Evolutionary conservation across 2,329 filamentous ascomycete genomes (phyloP).

Genomic region (Aspergillus pseudotamarii): DNA sequence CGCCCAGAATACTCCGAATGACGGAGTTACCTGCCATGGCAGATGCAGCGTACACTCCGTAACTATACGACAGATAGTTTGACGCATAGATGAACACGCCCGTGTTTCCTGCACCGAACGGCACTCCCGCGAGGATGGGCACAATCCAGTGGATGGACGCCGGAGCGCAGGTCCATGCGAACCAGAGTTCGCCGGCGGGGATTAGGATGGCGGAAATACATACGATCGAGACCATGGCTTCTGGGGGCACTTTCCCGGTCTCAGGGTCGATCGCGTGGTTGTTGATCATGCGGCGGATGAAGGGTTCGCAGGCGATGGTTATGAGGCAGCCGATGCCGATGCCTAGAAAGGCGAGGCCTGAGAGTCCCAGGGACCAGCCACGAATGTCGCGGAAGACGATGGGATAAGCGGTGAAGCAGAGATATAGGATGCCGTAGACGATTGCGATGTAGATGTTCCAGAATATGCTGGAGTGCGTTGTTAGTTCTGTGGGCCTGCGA

Average conservation of each 20-base stretch:
- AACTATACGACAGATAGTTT: conserved; percentile 78
- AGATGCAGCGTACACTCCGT: conserved; percentile 79
- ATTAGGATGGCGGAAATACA: conserved; percentile 75
- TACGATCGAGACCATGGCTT: conserved; percentile 79
- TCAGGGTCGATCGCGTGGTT: conserved; percentile 71
- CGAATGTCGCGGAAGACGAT: conserved; percentile 76
- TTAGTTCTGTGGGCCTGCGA: not conserved
- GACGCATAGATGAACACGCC: conserved; percentile 79
- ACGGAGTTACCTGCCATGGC: conserved; percentile 81
- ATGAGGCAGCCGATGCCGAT: conserved; percentile 62
- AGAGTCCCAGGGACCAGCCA: conserved; percentile 73
- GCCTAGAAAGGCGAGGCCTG: conserved; percentile 78
- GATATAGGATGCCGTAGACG: conserved; percentile 83
- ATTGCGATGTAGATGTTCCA: conserved; percentile 74
- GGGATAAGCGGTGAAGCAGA: conserved; percentile 89
- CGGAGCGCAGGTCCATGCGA: conserved; percentile 85
- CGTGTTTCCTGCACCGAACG: conserved; percentile 76
- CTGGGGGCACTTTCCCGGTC: conserved; percentile 73
- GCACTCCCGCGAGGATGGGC: conserved; percentile 75
- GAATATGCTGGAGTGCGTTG: conserved; percentile 60
- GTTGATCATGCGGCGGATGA: conserved; percentile 78
- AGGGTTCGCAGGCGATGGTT: conserved; percentile 61
- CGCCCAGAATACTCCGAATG: conserved; percentile 72
- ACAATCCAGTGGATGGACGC: conserved; percentile 77
- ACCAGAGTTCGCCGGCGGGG: conserved; percentile 79